Percentiles rank a stretch among this genome's conserved stretches.
phyloP scores from a whole-genome alignment of 176 grass and related monocot genomes.

The Leersia perrieri region DNA sequence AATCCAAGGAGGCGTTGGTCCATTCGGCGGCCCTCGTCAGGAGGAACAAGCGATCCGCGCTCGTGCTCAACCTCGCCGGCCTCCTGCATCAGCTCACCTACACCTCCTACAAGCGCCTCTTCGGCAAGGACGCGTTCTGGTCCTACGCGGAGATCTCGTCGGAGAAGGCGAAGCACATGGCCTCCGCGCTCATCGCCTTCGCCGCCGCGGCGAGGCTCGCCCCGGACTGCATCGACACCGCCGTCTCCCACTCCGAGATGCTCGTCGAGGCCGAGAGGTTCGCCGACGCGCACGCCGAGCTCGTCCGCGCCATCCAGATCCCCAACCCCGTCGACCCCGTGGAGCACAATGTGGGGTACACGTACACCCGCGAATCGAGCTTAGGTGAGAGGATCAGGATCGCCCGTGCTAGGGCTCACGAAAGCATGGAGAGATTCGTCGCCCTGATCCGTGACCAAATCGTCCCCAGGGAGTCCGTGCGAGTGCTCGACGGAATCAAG shows the following conservation, averaged over 20 bases:
- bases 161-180: not conserved
- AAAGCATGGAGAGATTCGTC: not conserved
- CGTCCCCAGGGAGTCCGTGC: not conserved
- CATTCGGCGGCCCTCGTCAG: not conserved
- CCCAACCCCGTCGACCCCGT: not conserved
- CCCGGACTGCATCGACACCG: not conserved
- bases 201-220: not conserved
- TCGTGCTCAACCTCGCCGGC: conserved; percentile 14
- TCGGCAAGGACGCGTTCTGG: not conserved
- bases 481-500: not conserved
- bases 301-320: not conserved
- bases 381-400: not conserved
- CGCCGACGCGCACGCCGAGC: not conserved
- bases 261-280: not conserved
- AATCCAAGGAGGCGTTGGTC: not conserved
- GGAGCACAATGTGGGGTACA: not conserved
- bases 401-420: not conserved
- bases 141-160: not conserved
- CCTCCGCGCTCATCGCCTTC: conserved; percentile 2
- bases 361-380: not conserved
- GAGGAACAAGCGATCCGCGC: not conserved
- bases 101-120: not conserved
- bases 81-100: not conserved
- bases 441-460: not conserved
- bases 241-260: not conserved